These are phyloP conservation scores for Botrytis byssoidea DNA, from an alignment of 2,329 filamentous ascomycete genomes.

Conservation along the genomic window DNA sequence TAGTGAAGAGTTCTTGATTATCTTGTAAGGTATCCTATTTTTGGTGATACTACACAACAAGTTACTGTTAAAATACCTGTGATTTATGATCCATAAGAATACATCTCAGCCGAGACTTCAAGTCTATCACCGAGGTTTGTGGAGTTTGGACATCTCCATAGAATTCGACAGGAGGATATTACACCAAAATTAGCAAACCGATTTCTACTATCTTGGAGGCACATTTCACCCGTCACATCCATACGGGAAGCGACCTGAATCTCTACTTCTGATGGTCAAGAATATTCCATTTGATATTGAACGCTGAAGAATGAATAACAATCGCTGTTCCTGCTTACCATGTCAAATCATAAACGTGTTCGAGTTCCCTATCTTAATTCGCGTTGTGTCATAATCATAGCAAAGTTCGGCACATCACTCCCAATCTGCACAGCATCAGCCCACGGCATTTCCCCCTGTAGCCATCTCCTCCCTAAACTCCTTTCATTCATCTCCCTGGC, in stretches of 20 bases:
- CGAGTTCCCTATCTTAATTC: too few relatives aligned
- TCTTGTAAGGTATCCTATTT: not conserved
- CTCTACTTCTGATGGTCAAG: not conserved
- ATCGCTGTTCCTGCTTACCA: not conserved
- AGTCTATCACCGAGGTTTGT: not conserved
- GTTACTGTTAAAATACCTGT: not conserved
- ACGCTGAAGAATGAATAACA: not conserved
- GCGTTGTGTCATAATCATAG: not conserved
- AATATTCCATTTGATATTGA: not conserved
- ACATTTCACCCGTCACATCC: not conserved
- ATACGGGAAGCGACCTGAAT: too few relatives aligned
- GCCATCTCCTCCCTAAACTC: not conserved
- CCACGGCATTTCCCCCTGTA: not conserved
- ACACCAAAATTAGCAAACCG: not conserved
- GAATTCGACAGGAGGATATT: too few relatives aligned
- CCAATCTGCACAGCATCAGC: not conserved
- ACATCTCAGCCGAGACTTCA: not conserved
- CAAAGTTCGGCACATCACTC: not conserved
- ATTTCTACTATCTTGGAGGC: too few relatives aligned
- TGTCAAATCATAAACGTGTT: not conserved
- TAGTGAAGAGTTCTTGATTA: not conserved
- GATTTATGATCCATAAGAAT: not conserved
- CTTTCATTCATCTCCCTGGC: not conserved
- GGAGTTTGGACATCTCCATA: not conserved
- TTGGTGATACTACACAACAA: not conserved